These are phyloP conservation scores for Aspergillus jensenii DNA, from an alignment of 2,329 filamentous ascomycete species.

Conservation along the genomic window DNA sequence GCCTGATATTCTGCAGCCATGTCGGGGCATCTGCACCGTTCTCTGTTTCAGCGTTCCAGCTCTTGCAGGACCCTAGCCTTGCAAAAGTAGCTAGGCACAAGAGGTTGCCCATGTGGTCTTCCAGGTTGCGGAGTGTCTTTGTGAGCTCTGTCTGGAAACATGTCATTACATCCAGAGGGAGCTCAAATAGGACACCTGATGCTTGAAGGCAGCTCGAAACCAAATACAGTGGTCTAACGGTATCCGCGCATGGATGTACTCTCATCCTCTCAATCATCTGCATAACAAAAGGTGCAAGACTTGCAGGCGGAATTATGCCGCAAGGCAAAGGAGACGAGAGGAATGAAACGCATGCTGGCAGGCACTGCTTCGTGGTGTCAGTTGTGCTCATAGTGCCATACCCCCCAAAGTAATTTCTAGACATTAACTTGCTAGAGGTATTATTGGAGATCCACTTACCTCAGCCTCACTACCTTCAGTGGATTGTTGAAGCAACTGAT, in stretches of 20 bases:
- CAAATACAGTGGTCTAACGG: conserved; percentile 33
- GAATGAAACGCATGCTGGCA: conserved; percentile 31
- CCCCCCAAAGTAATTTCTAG: not conserved
- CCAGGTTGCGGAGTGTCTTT: conserved; percentile 38
- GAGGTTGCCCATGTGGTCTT: conserved; percentile 41
- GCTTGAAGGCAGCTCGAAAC: conserved; percentile 32
- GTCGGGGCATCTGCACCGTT: conserved; percentile 19
- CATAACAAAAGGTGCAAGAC: conserved; percentile 33
- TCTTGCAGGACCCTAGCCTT: conserved; percentile 28
- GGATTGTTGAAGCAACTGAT: conserved; percentile 34
- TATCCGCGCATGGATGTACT: conserved; percentile 31
- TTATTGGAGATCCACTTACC: conserved; percentile 22
- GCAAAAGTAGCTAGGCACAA: conserved; percentile 44
- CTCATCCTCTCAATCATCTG: conserved; percentile 30
- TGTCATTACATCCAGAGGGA: conserved; percentile 35
- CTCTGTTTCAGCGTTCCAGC: conserved; percentile 5
- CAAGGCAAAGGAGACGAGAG: conserved; percentile 36
- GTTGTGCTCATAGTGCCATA: not conserved
- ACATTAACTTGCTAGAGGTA: not conserved
- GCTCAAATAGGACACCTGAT: conserved; percentile 27
- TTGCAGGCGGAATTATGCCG: conserved; percentile 30
- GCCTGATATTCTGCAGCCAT: conserved; percentile 37
- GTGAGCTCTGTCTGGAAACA: conserved; percentile 38
- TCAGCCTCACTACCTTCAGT: conserved; percentile 27
- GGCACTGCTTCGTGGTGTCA: conserved; percentile 24